These are phyloP conservation scores for Hydrangea macrophylla DNA, from an alignment of 148 eudicot species.

Conservation along the genomic window DNA sequence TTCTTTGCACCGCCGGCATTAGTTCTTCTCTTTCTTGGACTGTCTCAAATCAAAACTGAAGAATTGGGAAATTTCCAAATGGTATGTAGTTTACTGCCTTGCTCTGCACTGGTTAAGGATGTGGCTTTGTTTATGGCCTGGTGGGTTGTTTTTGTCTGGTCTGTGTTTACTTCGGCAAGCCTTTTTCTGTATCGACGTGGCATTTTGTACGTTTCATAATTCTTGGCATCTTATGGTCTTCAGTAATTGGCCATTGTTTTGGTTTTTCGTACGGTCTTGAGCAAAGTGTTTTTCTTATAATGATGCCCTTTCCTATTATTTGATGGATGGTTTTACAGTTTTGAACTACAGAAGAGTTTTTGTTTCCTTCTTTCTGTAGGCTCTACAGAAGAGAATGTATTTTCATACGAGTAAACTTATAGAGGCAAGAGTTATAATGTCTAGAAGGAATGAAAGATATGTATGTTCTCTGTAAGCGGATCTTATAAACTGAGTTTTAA, in stretches of 20 bases:
- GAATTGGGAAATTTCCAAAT: conserved; percentile 38
- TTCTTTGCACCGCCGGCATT: conserved; percentile 63
- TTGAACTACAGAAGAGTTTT: not conserved
- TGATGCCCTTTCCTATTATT: not conserved
- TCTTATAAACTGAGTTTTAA: not conserved
- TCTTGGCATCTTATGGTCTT: not conserved
- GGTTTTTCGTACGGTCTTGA: conserved; percentile 12
- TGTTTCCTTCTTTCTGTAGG: not conserved
- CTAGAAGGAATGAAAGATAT: not conserved
- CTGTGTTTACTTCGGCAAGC: conserved; percentile 48
- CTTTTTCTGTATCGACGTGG: conserved; percentile 82
- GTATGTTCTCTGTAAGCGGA: not conserved
- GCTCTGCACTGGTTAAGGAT: conserved; percentile 58
- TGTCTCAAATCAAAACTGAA: conserved; percentile 54
- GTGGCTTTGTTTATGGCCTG: conserved; percentile 73
- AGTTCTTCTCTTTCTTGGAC: conserved; percentile 68
- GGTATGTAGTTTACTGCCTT: conserved; percentile 44
- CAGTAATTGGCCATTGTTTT: not conserved
- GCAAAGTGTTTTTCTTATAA: conserved; percentile 26
- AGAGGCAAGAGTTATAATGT: not conserved
- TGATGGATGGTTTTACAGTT: conserved; percentile 6
- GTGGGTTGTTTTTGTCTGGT: conserved; percentile 85
- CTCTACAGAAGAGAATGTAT: not conserved
- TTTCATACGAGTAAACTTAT: not conserved
- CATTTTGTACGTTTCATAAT: conserved; percentile 70